These are phyloP conservation scores for Talaromyces marneffei DNA, from an alignment of 2,329 filamentous ascomycete species.

Conservation along the genomic window DNA sequence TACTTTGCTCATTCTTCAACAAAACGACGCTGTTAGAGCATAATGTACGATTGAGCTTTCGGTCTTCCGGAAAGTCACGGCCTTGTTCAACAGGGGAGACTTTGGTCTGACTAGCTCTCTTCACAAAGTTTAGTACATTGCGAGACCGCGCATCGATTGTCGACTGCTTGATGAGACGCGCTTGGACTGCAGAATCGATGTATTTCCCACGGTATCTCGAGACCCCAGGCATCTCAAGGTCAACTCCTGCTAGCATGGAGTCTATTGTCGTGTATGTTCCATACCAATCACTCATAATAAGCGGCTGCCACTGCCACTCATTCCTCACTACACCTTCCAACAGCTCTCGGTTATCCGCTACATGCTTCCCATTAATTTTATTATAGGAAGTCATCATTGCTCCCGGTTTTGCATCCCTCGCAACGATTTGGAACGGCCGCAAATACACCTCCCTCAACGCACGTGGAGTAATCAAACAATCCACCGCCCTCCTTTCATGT, in stretches of 20 bases:
- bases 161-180: slow-evolving; percentile 51
- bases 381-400: slow-evolving; percentile 57
- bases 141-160: slow-evolving; percentile 53
- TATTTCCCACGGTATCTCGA: slow-evolving; percentile 37
- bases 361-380: slow-evolving; percentile 48
- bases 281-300: slow-evolving; percentile 44
- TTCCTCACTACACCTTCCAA: slow-evolving; percentile 47
- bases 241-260: slow-evolving; percentile 40
- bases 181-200: slow-evolving; percentile 42
- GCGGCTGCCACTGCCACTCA: slow-evolving; percentile 42
- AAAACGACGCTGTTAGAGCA: slow-evolving; percentile 66
- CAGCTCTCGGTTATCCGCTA: slow-evolving; percentile 63
- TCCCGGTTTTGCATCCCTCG: slow-evolving; percentile 50
- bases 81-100: slow-evolving; percentile 53
- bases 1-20: slow-evolving; percentile 62
- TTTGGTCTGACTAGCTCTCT: slow-evolving; percentile 49
- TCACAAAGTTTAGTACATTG: slow-evolving; percentile 55
- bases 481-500: slow-evolving; percentile 38
- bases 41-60: slow-evolving; percentile 60
- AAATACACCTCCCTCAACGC: slow-evolving; percentile 59
- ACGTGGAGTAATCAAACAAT: slow-evolving; percentile 42
- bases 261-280: slow-evolving; percentile 42
- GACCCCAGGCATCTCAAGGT: slow-evolving; percentile 45
- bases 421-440: slow-evolving; percentile 57
- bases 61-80: slow-evolving; percentile 56